Conservation (phyloP, 2,329 filamentous ascomycete species). For the Claviceps humidiphila region DNA sequence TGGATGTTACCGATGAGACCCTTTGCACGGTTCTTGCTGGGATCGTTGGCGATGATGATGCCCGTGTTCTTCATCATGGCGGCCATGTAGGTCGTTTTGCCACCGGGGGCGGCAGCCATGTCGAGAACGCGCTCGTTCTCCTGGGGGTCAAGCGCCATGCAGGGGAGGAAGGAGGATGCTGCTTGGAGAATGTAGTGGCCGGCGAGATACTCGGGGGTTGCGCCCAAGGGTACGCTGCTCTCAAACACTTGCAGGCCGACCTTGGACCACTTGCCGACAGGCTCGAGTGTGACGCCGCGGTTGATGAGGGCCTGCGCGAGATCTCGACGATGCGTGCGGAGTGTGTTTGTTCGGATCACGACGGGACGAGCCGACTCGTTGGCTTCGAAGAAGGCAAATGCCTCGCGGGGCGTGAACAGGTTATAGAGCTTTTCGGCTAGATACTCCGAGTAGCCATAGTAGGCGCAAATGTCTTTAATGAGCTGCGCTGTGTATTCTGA, state of each 20-base stretch:
- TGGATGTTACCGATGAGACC: conserved; percentile 98
- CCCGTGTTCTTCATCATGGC: conserved; percentile 66
- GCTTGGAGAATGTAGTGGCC: conserved; percentile 98
- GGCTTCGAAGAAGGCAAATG: conserved; percentile 96
- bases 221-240: conserved; percentile 70
- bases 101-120: conserved; percentile 20
- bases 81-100: conserved; percentile 46
- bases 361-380: conserved; percentile 91
- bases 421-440: conserved; percentile 93
- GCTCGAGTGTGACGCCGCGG: conserved; percentile 88
- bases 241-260: conserved; percentile 96
- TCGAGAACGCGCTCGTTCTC: conserved; percentile 85
- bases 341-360: conserved; percentile 92
- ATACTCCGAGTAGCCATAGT: conserved; percentile 92
- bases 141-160: conserved; percentile 93
- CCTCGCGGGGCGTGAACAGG: conserved; percentile 84
- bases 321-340: conserved; percentile 62
- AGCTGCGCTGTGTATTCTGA: conserved; percentile 80
- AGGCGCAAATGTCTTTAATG: conserved; percentile 82
- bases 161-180: conserved; percentile 89
- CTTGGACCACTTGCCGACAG: conserved; percentile 97
- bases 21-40: conserved; percentile 84
- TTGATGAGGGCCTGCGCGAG: conserved; percentile 91
- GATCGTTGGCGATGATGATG: conserved; percentile 90
- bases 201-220: conserved; percentile 92